Base-by-base conservation (phyloP, 106 monocot genomes). In the Allium sativum region DNA sequence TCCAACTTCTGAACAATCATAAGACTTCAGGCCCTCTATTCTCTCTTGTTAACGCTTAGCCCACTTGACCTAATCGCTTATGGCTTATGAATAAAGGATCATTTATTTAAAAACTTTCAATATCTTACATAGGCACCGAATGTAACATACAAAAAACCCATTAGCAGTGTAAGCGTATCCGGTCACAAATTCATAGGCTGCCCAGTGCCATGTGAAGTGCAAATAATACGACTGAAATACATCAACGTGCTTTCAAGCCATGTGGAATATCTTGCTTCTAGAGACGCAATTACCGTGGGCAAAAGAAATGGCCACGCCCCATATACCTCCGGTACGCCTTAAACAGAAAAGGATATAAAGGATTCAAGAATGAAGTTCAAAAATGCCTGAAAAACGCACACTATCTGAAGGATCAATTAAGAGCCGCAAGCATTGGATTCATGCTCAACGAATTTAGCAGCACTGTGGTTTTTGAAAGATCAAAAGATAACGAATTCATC, bases 381-480 rank as follows among this genome's bases (percentile, higher is more conserved):
- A 91, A 92, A 59, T 98, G 96, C 74, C 22, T 98, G 42, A 75
- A 87, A 44, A 98, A 98, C 55, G 91, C 91, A 10, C 84, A 88
- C 40, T 91, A 98, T 42, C 65, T 98, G 13, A 91, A 78, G 68
- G 82, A 91, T 42, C 80, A 76, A 1, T 80, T 98, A 4, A 73
- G 65, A 65, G 72, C 45, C 56, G 82, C 84, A 10, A 84, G 84
- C 3, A 81, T 98, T 13, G 68, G 91, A 12, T 87, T 87, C 40
- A 98, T 98, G 96, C 87, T 98, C 9, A 98, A 98, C 47, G 91
- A 91, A 75, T 76, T 98, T 21, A 91, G 96, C 45, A 98, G 96
- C 78, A 98, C 91, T 0, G 96, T 91, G 21, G 96, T 98, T 47
- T 82, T 98, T 16, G 91, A 98, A 73, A 77, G 96, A 69, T 87